These are phyloP conservation scores for Setomelanomma holmii DNA, from an alignment of 2,329 filamentous ascomycete species.

Conservation along the genomic window DNA sequence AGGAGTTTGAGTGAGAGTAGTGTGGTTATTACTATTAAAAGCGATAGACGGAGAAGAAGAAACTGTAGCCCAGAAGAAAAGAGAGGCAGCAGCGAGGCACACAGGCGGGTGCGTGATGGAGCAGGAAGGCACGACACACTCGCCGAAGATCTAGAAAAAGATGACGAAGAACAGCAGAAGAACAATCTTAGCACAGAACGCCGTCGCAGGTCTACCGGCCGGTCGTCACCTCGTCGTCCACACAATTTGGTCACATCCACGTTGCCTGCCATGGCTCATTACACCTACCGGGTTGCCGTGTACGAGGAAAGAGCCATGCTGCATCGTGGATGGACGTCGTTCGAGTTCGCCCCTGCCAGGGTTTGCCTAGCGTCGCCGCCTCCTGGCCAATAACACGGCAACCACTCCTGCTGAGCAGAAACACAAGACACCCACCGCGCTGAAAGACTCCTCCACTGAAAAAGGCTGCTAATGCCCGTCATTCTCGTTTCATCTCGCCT, in stretches of 20 bases:
- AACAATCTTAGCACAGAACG: slow-evolving; percentile 16
- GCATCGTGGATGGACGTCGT: slow-evolving; percentile 40
- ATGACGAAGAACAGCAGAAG: slow-evolving; percentile 20
- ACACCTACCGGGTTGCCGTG: slow-evolving; percentile 25
- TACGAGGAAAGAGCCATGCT: slow-evolving; percentile 30
- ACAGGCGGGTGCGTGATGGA: slow-evolving; percentile 6
- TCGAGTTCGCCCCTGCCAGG: slow-evolving; percentile 23
- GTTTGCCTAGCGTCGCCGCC: slow-evolving; percentile 26
- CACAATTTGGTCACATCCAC: slow-evolving; percentile 13
- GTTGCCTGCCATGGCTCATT: slow-evolving; percentile 24
- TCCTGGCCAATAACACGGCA: slow-evolving; percentile 31
- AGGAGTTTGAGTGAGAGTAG: too few relatives aligned
- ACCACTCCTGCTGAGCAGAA: slow-evolving; percentile 11
- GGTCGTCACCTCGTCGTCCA: slow-evolving; percentile 19
- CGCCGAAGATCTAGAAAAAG: slow-evolving; percentile 10
- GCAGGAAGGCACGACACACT: slow-evolving; percentile 28
- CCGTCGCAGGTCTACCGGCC: slow-evolving; percentile 12
- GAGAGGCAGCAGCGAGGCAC: slow-evolving; percentile 20
- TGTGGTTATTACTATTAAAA: slow-evolving; percentile 16
- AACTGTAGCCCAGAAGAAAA: slow-evolving; percentile 4
- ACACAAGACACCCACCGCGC: slow-evolving; percentile 21
- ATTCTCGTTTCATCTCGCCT: slow-evolving; percentile 31
- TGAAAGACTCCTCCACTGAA: slow-evolving; percentile 31
- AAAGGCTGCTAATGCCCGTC: slow-evolving; percentile 30
- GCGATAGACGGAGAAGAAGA: slow-evolving; percentile 14